Evolutionary conservation across 2,329 filamentous ascomycete genomes (phyloP).

Genomic region (Davidsoniella eucalypti): DNA sequence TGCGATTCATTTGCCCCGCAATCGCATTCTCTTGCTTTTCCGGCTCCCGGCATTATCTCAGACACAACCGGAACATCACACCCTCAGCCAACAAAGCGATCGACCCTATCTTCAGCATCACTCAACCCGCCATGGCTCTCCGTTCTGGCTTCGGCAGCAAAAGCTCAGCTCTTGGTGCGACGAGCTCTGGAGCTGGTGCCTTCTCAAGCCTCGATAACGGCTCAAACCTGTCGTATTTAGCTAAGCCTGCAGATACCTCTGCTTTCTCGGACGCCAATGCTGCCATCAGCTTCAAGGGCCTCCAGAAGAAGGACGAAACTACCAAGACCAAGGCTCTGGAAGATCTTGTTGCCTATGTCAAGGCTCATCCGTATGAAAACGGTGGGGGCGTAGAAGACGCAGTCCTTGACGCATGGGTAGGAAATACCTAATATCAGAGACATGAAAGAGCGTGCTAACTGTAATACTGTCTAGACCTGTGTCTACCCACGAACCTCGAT

Average conservation of each 20-base stretch:
- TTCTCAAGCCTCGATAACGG: conserved; percentile 1
- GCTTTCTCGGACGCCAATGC: conserved; percentile 63
- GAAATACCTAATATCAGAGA: conserved; percentile 10
- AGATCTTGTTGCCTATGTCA: conserved; percentile 54
- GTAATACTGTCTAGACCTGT: conserved; percentile 40
- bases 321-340: conserved; percentile 86
- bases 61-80: background rate
- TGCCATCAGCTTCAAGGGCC: conserved; percentile 80
- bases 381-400: conserved; percentile 57
- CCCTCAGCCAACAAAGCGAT: too few species aligned
- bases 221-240: conserved; percentile 58
- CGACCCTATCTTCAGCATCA: background rate
- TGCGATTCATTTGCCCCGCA: background rate
- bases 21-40: background rate
- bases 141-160: conserved; percentile 7
- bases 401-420: conserved; percentile 76
- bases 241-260: conserved; percentile 69
- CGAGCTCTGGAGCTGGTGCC: background rate
- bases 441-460: background rate
- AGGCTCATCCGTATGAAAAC: conserved; percentile 33
- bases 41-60: background rate
- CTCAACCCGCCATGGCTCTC: background rate
- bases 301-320: conserved; percentile 81
- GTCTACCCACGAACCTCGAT: conserved; percentile 81
- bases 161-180: conserved; percentile 1